Evolutionary conservation across 2,329 filamentous ascomycete species (phyloP).

Genomic region (Microcyclospora tardicrescens): DNA sequence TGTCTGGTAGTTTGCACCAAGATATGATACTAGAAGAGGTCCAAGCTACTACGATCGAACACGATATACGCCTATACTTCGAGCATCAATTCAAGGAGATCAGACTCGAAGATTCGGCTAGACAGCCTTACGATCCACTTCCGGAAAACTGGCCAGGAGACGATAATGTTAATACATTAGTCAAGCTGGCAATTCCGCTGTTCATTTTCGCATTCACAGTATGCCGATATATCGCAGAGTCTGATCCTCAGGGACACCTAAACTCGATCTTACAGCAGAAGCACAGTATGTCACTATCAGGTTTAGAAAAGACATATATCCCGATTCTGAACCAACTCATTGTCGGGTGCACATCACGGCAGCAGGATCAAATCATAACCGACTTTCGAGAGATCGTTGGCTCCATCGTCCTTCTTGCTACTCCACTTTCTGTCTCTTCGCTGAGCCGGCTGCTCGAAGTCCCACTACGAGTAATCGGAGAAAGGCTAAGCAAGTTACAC

Average conservation of each 20-base stretch:
- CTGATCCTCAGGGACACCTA: background rate
- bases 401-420: conserved; percentile 9
- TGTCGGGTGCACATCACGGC: background rate
- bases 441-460: conserved; percentile 11
- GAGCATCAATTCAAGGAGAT: conserved; percentile 8
- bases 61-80: conserved; percentile 17
- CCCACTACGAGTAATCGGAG: conserved; percentile 4
- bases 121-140: conserved; percentile 4
- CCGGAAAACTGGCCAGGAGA: conserved; percentile 13
- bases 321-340: conserved; percentile 3
- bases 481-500: conserved; percentile 9
- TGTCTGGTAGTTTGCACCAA: conserved; percentile 4
- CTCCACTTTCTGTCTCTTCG: conserved; percentile 9
- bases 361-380: conserved; percentile 1
- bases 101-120: background rate
- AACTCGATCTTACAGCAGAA: background rate
- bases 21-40: conserved; percentile 12
- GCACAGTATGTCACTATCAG: background rate
- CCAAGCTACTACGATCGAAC: conserved; percentile 11
- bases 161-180: conserved; percentile 9
- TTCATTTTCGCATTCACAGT: conserved; percentile 21
- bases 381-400: conserved; percentile 12
- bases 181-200: conserved; percentile 15
- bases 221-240: conserved; percentile 17
- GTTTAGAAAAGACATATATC: background rate